These are phyloP conservation scores for Cyberlindnera petersonii DNA, from an alignment of 805 yeast species.

Conservation along the genomic window DNA sequence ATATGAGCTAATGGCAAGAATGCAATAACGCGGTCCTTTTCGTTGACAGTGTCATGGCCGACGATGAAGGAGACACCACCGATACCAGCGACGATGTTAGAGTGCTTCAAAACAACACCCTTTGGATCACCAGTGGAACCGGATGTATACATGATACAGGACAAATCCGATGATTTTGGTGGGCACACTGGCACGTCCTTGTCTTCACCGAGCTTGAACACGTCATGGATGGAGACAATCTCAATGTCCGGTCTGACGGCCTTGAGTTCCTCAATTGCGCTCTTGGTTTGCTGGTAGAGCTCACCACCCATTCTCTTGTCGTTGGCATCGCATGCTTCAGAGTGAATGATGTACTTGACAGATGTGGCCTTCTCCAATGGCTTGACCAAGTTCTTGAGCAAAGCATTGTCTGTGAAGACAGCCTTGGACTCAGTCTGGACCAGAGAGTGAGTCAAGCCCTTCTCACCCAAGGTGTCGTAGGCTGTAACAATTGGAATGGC, in stretches of 20 bases:
- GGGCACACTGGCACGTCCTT: conserved; percentile 35
- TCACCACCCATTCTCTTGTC: conserved; percentile 64
- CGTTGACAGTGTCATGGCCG: conserved; percentile 44
- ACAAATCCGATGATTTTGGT: conserved; percentile 47
- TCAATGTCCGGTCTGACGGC: conserved; percentile 74
- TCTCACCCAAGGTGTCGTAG: conserved; percentile 90
- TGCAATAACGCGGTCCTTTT: conserved; percentile 71
- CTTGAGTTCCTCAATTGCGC: conserved; percentile 55
- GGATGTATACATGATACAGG: conserved; percentile 69
- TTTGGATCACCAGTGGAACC: conserved; percentile 81
- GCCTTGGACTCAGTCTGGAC: conserved; percentile 76
- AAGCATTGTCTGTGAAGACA: conserved; percentile 77
- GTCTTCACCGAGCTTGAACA: conserved; percentile 58
- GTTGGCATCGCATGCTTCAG: conserved; percentile 54
- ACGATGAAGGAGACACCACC: conserved; percentile 76
- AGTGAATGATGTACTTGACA: conserved; percentile 68
- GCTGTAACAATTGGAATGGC: conserved; percentile 89
- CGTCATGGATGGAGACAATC: conserved; percentile 61
- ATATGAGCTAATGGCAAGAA: conserved; percentile 96
- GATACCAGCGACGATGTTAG: conserved; percentile 73
- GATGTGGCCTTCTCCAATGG: conserved; percentile 64
- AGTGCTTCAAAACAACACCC: conserved; percentile 66
- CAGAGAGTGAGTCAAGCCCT: conserved; percentile 81
- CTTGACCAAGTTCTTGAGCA: conserved; percentile 60
- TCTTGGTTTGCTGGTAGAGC: conserved; percentile 51